Evolutionary conservation across 805 yeast genomes (phyloP), one percentile per base, ranked within the genome.

Genomic region (Starmera pachycereana): DNA sequence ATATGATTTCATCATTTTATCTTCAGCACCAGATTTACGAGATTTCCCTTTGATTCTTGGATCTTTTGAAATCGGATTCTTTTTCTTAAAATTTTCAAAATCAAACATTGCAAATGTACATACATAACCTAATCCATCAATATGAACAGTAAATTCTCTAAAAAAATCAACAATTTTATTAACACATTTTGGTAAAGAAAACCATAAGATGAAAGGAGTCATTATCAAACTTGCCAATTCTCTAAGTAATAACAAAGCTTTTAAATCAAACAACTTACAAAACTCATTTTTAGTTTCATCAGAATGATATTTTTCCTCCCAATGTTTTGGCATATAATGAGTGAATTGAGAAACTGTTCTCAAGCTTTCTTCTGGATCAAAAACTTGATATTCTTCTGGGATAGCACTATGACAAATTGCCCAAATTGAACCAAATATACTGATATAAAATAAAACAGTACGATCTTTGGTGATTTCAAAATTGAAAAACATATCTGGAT

Each of bases 51-150:
- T 63, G 33, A 62, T 54, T 46, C 60, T 54, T 56, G 42, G 46
- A 42, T 39, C 46, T 11, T 40, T 45, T 25, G 45, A 40, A 9
- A 44, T 45, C 40, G 42, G 27, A 29, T 45, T 29, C 31, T 47
- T 48, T 22, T 43, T 42, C 33, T 50, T 70, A 46, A 71, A 69
- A 46, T 75, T 76, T 44, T 80, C 88, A 45, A 82, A 76, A 48
- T 86, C 81, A 61, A 92, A 92, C 79, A 86, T 85, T 2, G 97
- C 97, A 68, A 81, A 87, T 28, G 86, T 80, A 55, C 97, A 90
- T 32, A 92, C 95, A 53, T 89, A 82, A 0, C 98, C 99, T 33
- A 92, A 65, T 0, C 96, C 97, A 62, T 89, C 97, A 37, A 89
- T 86, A 57, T 90, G 92, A 11, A 88, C 79, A 11, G 95, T 79